Evolutionary conservation across 129 eudicot species (phyloP).

Genomic region (Artemisia tridentata): DNA sequence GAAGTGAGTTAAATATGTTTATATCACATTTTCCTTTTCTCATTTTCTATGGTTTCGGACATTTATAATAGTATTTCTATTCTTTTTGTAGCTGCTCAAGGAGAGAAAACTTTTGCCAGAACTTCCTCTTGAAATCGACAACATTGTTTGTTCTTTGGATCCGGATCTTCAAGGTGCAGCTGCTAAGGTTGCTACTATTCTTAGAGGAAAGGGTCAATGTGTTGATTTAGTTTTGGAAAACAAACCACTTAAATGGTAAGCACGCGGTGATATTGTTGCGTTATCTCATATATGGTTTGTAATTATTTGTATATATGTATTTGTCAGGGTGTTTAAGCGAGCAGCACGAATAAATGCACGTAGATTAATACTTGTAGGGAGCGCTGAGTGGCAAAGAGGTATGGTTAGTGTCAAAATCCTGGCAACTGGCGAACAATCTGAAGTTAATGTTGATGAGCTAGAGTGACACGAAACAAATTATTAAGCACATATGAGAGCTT

Average conservation of each 20-base stretch:
- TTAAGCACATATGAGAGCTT: neutral
- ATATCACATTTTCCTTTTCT: neutral
- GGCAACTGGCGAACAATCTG: conserved; percentile 73
- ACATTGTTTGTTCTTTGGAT: conserved; percentile 85
- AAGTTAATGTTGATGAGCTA: conserved; percentile 65
- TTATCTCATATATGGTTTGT: too few species aligned
- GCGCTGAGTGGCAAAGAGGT: conserved; percentile 77
- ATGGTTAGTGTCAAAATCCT: conserved; percentile 82
- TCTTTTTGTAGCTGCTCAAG: conserved; percentile 29
- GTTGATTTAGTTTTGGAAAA: too few species aligned
- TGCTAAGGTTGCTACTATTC: conserved; percentile 61
- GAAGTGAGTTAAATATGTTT: conserved; percentile 93
- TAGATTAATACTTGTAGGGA: conserved; percentile 76
- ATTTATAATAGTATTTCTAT: conserved; percentile 7
- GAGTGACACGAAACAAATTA: conserved; percentile 32
- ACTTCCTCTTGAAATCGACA: conserved; percentile 53
- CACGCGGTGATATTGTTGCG: too few species aligned
- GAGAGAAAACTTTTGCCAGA: too few species aligned
- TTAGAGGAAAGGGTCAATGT: conserved; percentile 81
- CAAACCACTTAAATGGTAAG: too few species aligned
- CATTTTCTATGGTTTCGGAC: neutral
- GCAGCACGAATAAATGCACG: conserved; percentile 80
- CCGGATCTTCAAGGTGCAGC: conserved; percentile 82
- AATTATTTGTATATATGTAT: too few species aligned
- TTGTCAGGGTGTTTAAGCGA: too few species aligned